Evolutionary conservation across 768 basidiomycete genomes (phyloP).

Genomic region (Leccinum imitatum): DNA sequence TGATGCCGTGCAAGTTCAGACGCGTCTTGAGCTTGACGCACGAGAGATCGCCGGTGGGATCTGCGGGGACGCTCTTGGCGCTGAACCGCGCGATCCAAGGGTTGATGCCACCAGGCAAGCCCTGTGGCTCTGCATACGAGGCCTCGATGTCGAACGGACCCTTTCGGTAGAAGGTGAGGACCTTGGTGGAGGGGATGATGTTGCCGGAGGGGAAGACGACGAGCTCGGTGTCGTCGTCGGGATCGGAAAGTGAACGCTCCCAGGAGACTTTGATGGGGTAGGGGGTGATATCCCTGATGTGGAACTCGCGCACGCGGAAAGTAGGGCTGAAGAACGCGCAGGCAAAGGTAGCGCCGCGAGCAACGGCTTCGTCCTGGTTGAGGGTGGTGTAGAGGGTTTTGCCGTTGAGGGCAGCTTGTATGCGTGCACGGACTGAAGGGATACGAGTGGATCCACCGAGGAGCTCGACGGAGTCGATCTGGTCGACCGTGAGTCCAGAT

Average conservation of each 20-base stretch:
- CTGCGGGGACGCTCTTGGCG: conserved; percentile 75
- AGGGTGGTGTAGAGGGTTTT: conserved; percentile 88
- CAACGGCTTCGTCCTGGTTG: conserved; percentile 97
- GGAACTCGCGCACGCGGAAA: conserved; percentile 97
- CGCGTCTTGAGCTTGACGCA: conserved; percentile 90
- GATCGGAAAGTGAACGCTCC: conserved; percentile 70
- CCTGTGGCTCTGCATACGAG: conserved; percentile 68
- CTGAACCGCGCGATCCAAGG: conserved; percentile 83
- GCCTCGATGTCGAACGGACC: conserved; percentile 88
- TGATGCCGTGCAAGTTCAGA: conserved; percentile 80
- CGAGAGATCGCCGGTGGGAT: conserved; percentile 68
- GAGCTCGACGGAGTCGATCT: conserved; percentile 90
- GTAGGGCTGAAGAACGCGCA: conserved; percentile 97
- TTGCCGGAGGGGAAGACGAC: conserved; percentile 88
- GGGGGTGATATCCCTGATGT: conserved; percentile 77
- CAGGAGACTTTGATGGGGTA: conserved; percentile 93
- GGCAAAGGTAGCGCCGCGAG: conserved; percentile 94
- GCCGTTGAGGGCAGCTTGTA: conserved; percentile 79
- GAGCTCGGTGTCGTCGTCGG: conserved; percentile 89
- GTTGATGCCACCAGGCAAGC: conserved; percentile 77
- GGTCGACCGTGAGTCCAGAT: conserved; percentile 76
- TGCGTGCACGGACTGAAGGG: conserved; percentile 85
- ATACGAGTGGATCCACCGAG: conserved; percentile 93
- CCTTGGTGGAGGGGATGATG: conserved; percentile 87
- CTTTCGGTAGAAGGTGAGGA: conserved; percentile 92